These are phyloP conservation scores for Coemansia sp. DNA, from an alignment of 192 early-diverging fungal genomes.

Conservation along the genomic window DNA sequence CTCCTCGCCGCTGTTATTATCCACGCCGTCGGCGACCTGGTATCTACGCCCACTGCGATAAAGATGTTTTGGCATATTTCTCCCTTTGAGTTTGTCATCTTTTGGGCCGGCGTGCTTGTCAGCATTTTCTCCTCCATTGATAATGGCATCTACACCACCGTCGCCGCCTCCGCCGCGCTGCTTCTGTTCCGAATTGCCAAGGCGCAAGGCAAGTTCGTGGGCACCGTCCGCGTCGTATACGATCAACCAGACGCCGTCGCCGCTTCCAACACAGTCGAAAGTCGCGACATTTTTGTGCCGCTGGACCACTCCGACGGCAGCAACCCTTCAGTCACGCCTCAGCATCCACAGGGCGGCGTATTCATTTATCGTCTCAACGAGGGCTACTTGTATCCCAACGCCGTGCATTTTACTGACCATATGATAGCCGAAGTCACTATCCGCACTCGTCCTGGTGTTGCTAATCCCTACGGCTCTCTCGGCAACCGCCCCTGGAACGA, in stretches of 20 bases:
- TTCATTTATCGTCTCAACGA: constrained; percentile 57
- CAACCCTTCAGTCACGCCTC: constrained; percentile 33
- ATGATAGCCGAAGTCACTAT: constrained; percentile 57
- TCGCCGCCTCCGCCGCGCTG: constrained; percentile 68
- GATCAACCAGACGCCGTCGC: neutral
- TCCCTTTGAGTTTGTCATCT: constrained; percentile 52
- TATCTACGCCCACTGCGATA: constrained; percentile 64
- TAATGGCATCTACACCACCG: constrained; percentile 79
- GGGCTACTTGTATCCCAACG: constrained; percentile 55
- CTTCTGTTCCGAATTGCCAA: constrained; percentile 79
- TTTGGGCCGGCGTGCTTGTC: constrained; percentile 58
- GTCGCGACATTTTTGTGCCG: constrained; percentile 70
- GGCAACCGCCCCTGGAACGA: constrained; percentile 66
- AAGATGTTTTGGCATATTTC: constrained; percentile 69
- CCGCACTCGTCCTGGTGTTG: constrained; percentile 49
- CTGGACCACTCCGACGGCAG: constrained; percentile 58
- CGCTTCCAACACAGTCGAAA: neutral
- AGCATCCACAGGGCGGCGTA: constrained; percentile 32
- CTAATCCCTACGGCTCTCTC: constrained; percentile 50
- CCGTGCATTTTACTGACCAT: constrained; percentile 55
- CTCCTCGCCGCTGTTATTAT: constrained; percentile 84
- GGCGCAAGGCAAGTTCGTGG: constrained; percentile 52
- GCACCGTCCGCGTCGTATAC: constrained; percentile 40
- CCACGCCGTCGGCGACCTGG: constrained; percentile 80
- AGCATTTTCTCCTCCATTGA: constrained; percentile 64